Conservation (phyloP, 768 basidiomycete species). For the Macrolepiota dolichaula region DNA sequence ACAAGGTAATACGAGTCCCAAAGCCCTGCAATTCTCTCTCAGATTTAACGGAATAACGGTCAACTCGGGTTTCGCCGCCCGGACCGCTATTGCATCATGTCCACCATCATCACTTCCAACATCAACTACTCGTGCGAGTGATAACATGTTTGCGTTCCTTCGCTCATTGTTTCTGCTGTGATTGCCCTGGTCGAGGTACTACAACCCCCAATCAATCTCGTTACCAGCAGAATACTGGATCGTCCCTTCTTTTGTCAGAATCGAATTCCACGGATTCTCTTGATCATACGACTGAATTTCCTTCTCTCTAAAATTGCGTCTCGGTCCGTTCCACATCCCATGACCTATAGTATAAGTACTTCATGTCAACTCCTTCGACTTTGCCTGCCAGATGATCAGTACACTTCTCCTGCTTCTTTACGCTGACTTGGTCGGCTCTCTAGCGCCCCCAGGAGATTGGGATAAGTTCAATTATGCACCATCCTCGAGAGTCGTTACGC, state of each 20-base stretch:
- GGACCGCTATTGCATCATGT: background rate
- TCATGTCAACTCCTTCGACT: background rate
- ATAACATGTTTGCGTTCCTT: background rate
- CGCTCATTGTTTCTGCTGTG: background rate
- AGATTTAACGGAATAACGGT: background rate
- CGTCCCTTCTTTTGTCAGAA: background rate
- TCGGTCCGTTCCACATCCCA: conserved; percentile 6
- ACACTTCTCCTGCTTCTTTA: background rate
- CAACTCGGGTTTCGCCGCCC: background rate
- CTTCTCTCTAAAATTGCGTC: conserved; percentile 8
- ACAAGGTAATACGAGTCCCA: background rate
- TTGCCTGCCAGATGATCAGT: background rate
- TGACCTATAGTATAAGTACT: conserved; percentile 7
- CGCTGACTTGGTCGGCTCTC: background rate
- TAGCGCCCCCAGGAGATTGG: conserved; percentile 49
- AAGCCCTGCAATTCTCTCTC: background rate
- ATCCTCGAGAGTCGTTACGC: conserved; percentile 41
- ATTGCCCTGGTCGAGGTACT: background rate
- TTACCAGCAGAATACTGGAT: background rate
- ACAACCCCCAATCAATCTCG: background rate
- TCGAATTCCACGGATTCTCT: background rate
- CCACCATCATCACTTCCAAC: background rate
- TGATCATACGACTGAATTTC: conserved; percentile 4
- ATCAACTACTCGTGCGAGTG: background rate
- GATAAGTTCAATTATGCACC: conserved; percentile 51